phyloP scores from a whole-genome alignment of 2,329 filamentous ascomycete species.

The Xylaria sp. region DNA sequence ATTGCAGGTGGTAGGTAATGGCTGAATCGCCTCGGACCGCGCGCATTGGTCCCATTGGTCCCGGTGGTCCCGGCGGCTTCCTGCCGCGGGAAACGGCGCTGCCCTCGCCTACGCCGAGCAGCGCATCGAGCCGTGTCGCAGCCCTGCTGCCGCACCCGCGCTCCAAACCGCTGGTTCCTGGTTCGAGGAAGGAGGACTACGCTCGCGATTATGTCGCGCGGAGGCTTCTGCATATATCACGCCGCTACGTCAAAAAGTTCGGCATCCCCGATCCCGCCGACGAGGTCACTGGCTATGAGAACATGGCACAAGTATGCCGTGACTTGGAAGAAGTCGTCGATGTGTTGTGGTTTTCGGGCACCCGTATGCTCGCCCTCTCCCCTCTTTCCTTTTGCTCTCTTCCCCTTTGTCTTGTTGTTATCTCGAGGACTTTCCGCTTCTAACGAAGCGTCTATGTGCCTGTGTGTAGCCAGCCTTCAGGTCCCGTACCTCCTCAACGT shows the following conservation, averaged over 20 bases:
- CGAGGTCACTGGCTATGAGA: conserved; percentile 64
- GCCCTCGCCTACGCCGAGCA: conserved; percentile 66
- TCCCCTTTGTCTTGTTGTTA: not conserved
- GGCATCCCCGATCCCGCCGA: conserved; percentile 59
- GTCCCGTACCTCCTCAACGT: conserved; percentile 85
- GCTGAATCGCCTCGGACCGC: conserved; percentile 37
- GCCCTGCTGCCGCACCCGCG: conserved; percentile 66
- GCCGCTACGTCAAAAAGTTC: conserved; percentile 71
- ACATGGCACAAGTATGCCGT: conserved; percentile 75
- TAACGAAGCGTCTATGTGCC: not conserved
- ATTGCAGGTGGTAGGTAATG: conserved; percentile 41
- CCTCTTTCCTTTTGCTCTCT: not conserved
- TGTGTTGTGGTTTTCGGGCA: conserved; percentile 87
- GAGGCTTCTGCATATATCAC: conserved; percentile 63
- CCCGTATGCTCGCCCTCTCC: conserved; percentile 69
- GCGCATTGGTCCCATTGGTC: conserved; percentile 26
- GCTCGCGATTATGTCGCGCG: conserved; percentile 68
- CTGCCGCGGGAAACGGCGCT: conserved; percentile 55
- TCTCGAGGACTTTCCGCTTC: not conserved
- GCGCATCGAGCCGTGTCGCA: conserved; percentile 55
- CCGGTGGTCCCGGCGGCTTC: conserved; percentile 65
- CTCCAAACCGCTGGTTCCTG: conserved; percentile 62
- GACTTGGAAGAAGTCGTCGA: conserved; percentile 82
- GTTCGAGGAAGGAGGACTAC: conserved; percentile 69
- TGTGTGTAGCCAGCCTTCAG: conserved; percentile 74